Evolutionary conservation across 2,329 filamentous ascomycete genomes (phyloP).

Genomic region (Epichloe bromicola): DNA sequence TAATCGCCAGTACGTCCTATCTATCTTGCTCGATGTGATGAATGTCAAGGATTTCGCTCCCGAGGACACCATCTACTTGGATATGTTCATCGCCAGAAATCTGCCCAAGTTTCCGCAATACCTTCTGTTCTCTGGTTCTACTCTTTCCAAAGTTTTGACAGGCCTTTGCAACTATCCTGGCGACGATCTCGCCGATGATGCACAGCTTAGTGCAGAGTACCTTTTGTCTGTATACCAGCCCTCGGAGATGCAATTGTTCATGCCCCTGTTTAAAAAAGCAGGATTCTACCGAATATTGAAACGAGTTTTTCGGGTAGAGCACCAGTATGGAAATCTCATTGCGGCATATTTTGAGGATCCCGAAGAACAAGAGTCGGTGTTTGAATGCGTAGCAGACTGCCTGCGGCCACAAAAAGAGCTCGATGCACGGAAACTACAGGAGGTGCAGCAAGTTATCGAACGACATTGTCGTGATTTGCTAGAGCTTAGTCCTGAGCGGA

Average conservation of each 20-base stretch:
- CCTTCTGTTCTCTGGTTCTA: slow-evolving; percentile 76
- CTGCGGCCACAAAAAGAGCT: slow-evolving; percentile 52
- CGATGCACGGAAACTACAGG: slow-evolving; percentile 55
- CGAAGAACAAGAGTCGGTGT: slow-evolving; percentile 61
- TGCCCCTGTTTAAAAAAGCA: slow-evolving; percentile 66
- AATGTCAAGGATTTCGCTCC: slow-evolving; percentile 59
- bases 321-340: slow-evolving; percentile 66
- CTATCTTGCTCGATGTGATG: slow-evolving; percentile 86
- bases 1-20: slow-evolving; percentile 84
- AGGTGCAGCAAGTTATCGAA: slow-evolving; percentile 55
- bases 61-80: slow-evolving; percentile 82
- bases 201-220: slow-evolving; percentile 94
- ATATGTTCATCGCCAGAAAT: slow-evolving; percentile 97
- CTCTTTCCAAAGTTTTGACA: slow-evolving; percentile 65
- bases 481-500: slow-evolving; percentile 48
- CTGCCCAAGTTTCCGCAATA: slow-evolving; percentile 95
- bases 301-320: slow-evolving; percentile 68
- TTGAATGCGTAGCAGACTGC: slow-evolving; percentile 66
- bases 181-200: slow-evolving; percentile 73
- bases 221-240: slow-evolving; percentile 87
- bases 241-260: slow-evolving; percentile 61
- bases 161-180: slow-evolving; percentile 78
- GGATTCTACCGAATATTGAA: slow-evolving; percentile 88
- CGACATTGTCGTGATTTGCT: slow-evolving; percentile 54
- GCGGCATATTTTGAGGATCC: slow-evolving; percentile 75